Evolutionary conservation across 2,329 filamentous ascomycete species (phyloP).

Genomic region (Pseudocercospora fuligena): DNA sequence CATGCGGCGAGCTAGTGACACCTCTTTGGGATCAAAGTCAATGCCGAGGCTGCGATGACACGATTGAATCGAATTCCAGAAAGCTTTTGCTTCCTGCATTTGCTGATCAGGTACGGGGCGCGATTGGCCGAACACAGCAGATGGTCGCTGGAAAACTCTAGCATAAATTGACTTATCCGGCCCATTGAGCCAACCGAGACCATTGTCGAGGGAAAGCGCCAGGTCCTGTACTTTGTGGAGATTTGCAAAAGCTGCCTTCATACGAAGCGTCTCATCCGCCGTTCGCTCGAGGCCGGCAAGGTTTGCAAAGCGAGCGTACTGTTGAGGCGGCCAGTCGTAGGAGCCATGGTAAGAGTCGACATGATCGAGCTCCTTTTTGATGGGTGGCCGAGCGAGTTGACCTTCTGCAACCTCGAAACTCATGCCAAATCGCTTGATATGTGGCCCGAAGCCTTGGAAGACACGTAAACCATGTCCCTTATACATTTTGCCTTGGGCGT

Average conservation of each 20-base stretch:
- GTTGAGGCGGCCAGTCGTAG: constrained; percentile 66
- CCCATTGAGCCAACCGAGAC: constrained; percentile 69
- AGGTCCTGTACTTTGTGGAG: constrained; percentile 64
- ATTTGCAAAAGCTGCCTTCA: constrained; percentile 65
- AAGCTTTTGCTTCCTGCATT: constrained; percentile 29
- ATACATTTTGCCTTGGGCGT: constrained; percentile 49
- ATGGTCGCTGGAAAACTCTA: constrained; percentile 50
- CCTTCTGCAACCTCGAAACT: constrained; percentile 69
- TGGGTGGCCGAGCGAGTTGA: constrained; percentile 55
- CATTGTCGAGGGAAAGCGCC: constrained; percentile 70
- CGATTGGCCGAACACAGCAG: constrained; percentile 52
- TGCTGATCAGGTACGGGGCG: constrained; percentile 24
- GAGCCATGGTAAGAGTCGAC: constrained; percentile 66
- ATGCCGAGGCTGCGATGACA: constrained; percentile 29
- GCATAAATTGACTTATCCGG: constrained; percentile 61
- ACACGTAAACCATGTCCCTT: constrained; percentile 66
- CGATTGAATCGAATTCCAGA: constrained; percentile 35
- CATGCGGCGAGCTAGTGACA: constrained; percentile 26
- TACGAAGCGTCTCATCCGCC: constrained; percentile 66
- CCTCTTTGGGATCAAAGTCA: constrained; percentile 23
- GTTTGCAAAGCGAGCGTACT: constrained; percentile 64
- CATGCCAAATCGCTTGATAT: constrained; percentile 68
- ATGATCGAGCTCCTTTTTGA: constrained; percentile 61
- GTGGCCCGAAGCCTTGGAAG: constrained; percentile 64
- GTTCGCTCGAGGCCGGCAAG: constrained; percentile 65